Percentiles rank a stretch among this genome's conserved stretches.
phyloP scores from a whole-genome alignment of 2,329 filamentous ascomycete genomes.

The Claviceps maximensis region DNA sequence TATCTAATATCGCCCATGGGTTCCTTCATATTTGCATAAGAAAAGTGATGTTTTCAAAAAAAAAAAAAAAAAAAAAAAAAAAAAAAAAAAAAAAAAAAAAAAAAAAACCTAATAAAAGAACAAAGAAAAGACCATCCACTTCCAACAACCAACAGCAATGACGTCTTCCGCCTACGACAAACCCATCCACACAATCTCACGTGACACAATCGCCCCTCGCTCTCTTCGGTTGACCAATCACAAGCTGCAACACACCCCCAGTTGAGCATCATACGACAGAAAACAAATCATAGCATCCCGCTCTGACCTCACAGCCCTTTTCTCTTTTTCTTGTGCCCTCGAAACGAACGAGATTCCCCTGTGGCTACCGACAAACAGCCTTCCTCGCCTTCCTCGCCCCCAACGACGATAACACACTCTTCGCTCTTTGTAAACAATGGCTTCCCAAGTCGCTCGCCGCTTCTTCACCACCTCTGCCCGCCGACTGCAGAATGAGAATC shows the following conservation, averaged over 20 bases:
- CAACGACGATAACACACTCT: constrained; percentile 9
- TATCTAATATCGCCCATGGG: too few species aligned
- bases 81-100: not conserved
- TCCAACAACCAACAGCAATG: not conserved
- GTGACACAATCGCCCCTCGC: not conserved
- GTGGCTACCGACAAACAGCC: not conserved
- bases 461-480: constrained; percentile 41
- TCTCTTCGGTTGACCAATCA: not conserved
- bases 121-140: not conserved
- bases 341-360: not conserved
- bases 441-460: constrained; percentile 42
- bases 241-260: not conserved
- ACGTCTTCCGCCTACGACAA: not conserved
- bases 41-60: not conserved
- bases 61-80: not conserved
- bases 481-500: constrained; percentile 34
- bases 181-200: not conserved
- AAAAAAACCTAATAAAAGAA: not conserved
- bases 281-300: not conserved
- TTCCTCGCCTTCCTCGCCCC: not conserved
- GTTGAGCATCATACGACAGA: not conserved
- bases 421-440: constrained; percentile 27
- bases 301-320: not conserved
- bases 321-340: not conserved
- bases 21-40: too few species aligned